phyloP scores from a whole-genome alignment of 306 rosid species.

The Lagenaria siceraria region DNA sequence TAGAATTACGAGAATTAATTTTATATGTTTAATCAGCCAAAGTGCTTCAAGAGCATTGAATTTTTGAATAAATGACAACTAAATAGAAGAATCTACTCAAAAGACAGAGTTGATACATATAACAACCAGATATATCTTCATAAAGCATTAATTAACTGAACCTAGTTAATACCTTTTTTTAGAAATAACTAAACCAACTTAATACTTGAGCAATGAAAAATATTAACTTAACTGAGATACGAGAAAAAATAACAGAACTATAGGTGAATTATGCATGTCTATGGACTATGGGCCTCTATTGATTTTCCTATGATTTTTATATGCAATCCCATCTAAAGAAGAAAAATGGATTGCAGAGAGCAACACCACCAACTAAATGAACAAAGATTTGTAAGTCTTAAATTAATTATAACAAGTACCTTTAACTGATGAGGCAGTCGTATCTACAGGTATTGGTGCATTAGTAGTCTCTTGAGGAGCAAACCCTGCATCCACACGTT shows the following conservation, averaged over 20 bases:
- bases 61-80: not conserved
- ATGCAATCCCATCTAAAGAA: not conserved
- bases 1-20: not conserved
- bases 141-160: not conserved
- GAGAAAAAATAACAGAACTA: not conserved
- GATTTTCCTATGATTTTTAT: not conserved
- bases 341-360: not conserved
- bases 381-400: not conserved
- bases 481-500: slow-evolving; percentile 9
- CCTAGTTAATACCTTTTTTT: not conserved
- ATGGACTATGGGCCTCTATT: not conserved
- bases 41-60: not conserved
- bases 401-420: slow-evolving; percentile 23
- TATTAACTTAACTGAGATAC: not conserved
- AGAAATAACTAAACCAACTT: not conserved
- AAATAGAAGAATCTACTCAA: not conserved
- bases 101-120: too few relatives aligned
- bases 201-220: not conserved
- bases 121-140: not conserved
- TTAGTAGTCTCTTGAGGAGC: slow-evolving; percentile 25
- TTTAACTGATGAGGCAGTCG: slow-evolving; percentile 24
- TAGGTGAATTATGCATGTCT: not conserved
- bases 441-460: slow-evolving; percentile 21
- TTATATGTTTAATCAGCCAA: not conserved
- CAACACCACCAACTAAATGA: not conserved